These are phyloP conservation scores for Saccharomycopsis olivae DNA, from an alignment of 805 yeast species.

Conservation along the genomic window DNA sequence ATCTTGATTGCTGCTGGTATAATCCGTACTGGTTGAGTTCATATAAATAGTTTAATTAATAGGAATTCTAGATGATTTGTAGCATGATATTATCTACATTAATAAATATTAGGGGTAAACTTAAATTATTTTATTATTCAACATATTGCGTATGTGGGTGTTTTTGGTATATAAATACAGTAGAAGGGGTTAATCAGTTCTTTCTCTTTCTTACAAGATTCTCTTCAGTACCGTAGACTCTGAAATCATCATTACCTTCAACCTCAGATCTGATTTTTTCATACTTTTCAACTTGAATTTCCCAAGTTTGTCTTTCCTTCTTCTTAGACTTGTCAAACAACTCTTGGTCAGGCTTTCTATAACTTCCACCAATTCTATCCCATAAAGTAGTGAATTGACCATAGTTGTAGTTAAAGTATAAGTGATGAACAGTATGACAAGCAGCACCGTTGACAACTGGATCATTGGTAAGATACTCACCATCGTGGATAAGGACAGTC, in stretches of 20 bases:
- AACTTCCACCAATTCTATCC: slow-evolving; percentile 93
- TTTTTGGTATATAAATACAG: neutral
- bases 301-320: slow-evolving; percentile 54
- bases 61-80: too few species aligned
- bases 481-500: slow-evolving; percentile 99
- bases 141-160: too few species aligned
- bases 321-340: slow-evolving; percentile 57
- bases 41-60: too few species aligned
- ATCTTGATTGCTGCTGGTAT: slow-evolving; percentile 93
- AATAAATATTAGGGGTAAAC: too few species aligned
- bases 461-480: slow-evolving; percentile 87
- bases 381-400: slow-evolving; percentile 97
- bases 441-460: slow-evolving; percentile 97
- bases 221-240: slow-evolving; percentile 58
- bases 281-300: slow-evolving; percentile 58
- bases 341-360: slow-evolving; percentile 84
- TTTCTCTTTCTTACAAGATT: slow-evolving; percentile 4
- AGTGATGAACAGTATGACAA: slow-evolving; percentile 93
- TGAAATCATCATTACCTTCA: slow-evolving; percentile 66
- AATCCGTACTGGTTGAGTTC: slow-evolving; percentile 70
- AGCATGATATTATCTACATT: too few species aligned
- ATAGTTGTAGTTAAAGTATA: slow-evolving; percentile 95
- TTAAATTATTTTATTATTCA: too few species aligned
- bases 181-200: neutral
- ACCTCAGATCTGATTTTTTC: slow-evolving; percentile 69